Conservation (phyloP, 768 basidiomycete species). For the Ephemerocybe angulata region DNA sequence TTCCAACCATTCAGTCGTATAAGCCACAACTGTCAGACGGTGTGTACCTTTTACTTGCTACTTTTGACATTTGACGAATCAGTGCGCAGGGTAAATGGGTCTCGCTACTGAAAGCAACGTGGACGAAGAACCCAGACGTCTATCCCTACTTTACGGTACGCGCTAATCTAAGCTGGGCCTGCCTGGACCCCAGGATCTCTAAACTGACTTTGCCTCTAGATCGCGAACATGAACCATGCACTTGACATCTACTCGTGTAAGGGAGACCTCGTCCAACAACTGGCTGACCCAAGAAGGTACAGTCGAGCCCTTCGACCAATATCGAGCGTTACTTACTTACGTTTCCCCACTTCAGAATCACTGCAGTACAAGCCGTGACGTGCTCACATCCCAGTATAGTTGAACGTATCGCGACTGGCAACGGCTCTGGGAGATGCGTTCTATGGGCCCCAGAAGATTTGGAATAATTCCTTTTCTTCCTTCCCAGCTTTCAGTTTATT, state of each 20-base stretch:
- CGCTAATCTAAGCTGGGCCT: conserved; percentile 1
- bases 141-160: conserved; percentile 82
- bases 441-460: conserved; percentile 60
- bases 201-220: conserved; percentile 34
- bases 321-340: conserved; percentile 9
- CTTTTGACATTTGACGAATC: too few relatives aligned
- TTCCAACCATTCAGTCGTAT: conserved; percentile 63
- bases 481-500: not conserved
- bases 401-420: conserved; percentile 74
- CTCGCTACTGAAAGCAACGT: conserved; percentile 71
- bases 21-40: conserved; percentile 78
- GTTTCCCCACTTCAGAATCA: too few relatives aligned
- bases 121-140: conserved; percentile 73
- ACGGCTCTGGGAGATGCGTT: conserved; percentile 74
- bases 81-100: conserved; percentile 88
- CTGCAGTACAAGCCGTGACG: conserved; percentile 88
- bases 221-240: conserved; percentile 78
- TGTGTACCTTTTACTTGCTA: conserved; percentile 27
- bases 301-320: conserved; percentile 12
- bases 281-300: conserved; percentile 57
- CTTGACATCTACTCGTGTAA: conserved; percentile 73
- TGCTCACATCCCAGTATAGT: conserved; percentile 76
- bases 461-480: conserved; percentile 6
- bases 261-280: conserved; percentile 65
- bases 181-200: not conserved